Base-by-base conservation (phyloP, 768 basidiomycete species). In the Boletus subcaerulescens region DNA sequence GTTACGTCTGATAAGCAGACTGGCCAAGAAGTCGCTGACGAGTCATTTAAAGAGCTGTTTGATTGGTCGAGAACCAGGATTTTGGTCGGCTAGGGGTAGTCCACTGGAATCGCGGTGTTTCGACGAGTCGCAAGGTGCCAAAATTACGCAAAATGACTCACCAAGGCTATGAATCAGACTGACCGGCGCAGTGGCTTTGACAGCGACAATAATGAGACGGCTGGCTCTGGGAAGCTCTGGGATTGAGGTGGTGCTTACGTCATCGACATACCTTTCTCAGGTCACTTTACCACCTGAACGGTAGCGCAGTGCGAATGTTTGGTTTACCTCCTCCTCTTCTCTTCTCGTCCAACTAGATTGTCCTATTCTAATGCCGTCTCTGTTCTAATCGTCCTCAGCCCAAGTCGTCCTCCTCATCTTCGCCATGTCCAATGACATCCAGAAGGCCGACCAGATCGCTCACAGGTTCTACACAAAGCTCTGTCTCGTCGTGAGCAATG, bases 371-470 rank as follows among this genome's bases (percentile, higher is more conserved):
- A 70, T 71, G 69, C 66, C 58, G 59, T 58, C 53, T 49, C 47
- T 55, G 50, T 35, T 67, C 56, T 71, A 63, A 71, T 67, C 45
- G 13, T 39, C 15, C n/a, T 39, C 9, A 60, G 15, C 33, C 44
- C 47, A 43, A 46, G 3, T 15, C 50, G 38, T 6, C 44, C 11
- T 39, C 45, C 43, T 33, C 48, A 42, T 44, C 63, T 52, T 68
- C 71, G 72, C 77, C 69, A 79, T 79, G 77, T 78, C 77, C 63
- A 77, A 76, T 76, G 78, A 80, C 71, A 74, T 73, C 55, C 73
- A 74, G 67, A 91, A 84, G 77, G 87, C 89, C 61, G 89, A 93
- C 79, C 89, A 91, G 78, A 92, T 93, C 64, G 87, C 87, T 46
- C 85, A 85, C 71, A 84, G 85, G 69, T 84, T 90, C 72, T 91